Percentiles rank a stretch among this genome's conserved stretches.
phyloP scores from a whole-genome alignment of 345 rosid genomes.

The Euphorbia peplus region DNA sequence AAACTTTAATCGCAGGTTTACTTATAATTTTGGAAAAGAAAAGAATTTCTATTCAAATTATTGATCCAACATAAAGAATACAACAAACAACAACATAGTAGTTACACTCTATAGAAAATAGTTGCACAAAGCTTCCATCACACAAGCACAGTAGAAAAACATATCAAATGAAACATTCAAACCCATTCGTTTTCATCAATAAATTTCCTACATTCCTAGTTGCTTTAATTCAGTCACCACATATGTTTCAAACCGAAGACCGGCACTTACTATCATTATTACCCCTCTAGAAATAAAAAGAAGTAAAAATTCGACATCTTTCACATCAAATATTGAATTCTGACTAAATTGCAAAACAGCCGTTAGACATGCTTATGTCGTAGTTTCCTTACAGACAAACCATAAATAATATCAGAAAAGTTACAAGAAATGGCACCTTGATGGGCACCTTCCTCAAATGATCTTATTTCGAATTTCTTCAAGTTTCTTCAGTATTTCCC shows the following conservation, averaged over 20 bases:
- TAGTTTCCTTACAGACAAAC: background rate
- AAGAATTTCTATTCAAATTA: background rate
- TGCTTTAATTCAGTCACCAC: background rate
- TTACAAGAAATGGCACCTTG: slow-evolving; percentile 7
- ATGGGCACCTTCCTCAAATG: slow-evolving; percentile 32
- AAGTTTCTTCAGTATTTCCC: slow-evolving; percentile 95
- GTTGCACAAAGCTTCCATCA: background rate
- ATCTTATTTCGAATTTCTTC: slow-evolving; percentile 89
- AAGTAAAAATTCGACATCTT: background rate
- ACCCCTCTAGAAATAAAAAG: background rate
- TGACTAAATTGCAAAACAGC: background rate
- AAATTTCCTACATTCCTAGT: background rate
- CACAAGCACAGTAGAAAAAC: background rate
- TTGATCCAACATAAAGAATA: background rate
- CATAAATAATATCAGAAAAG: background rate
- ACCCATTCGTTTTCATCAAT: background rate
- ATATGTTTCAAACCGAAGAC: background rate
- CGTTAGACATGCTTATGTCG: background rate
- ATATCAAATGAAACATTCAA: background rate
- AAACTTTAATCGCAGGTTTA: background rate
- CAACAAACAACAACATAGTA: background rate
- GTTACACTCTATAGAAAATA: background rate
- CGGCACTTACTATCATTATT: background rate
- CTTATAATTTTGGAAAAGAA: background rate
- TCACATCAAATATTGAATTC: background rate